Conservation (phyloP, 2,329 filamentous ascomycete genomes). For the Penicillium sp. region DNA sequence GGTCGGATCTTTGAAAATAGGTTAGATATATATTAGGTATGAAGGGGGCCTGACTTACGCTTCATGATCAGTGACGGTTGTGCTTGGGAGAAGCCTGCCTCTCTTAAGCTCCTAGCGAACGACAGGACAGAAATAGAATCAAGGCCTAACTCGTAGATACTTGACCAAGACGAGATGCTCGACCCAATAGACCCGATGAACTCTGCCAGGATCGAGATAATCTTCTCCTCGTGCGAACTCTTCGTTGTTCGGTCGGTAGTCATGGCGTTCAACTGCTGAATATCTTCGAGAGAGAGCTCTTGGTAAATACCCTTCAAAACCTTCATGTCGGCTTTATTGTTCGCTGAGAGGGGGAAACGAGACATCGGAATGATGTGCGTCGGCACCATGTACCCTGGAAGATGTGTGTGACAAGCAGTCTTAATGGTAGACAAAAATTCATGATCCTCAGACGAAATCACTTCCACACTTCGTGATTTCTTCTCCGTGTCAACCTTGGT, state of each 20-base stretch:
- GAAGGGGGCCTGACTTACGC: constrained; percentile 47
- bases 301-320: constrained; percentile 69
- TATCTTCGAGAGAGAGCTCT: constrained; percentile 60
- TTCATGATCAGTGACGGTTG: constrained; percentile 71
- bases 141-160: constrained; percentile 82
- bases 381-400: constrained; percentile 90
- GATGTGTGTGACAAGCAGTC: constrained; percentile 67
- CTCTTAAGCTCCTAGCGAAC: constrained; percentile 67
- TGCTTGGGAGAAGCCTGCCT: constrained; percentile 63
- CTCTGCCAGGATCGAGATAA: constrained; percentile 60
- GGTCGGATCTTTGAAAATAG: constrained; percentile 39
- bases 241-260: constrained; percentile 29
- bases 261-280: constrained; percentile 61
- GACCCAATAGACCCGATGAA: constrained; percentile 54
- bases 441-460: constrained; percentile 47
- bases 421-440: constrained; percentile 55
- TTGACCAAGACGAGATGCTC: constrained; percentile 61
- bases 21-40: not conserved
- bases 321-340: constrained; percentile 86
- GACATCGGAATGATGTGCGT: constrained; percentile 77
- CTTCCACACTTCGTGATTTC: constrained; percentile 21
- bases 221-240: constrained; percentile 41
- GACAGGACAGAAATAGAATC: constrained; percentile 85
- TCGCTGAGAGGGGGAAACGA: constrained; percentile 77
- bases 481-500: constrained; percentile 23